phyloP scores from a whole-genome alignment of 2,329 filamentous ascomycete genomes.

The Penicillium digitatum region DNA sequence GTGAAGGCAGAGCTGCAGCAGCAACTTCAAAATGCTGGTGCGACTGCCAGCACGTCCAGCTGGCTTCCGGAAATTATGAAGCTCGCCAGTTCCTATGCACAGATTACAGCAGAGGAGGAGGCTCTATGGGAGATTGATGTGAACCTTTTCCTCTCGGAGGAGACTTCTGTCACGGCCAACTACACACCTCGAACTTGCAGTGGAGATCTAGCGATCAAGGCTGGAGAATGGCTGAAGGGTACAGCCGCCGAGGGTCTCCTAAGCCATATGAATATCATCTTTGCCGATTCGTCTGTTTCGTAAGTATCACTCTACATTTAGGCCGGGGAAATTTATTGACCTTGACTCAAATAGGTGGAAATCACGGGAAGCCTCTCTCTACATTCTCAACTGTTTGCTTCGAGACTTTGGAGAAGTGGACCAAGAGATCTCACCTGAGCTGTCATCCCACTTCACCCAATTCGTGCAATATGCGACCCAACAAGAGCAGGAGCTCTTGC shows the following conservation, averaged over 20 bases:
- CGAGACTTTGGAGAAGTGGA: slow-evolving; percentile 77
- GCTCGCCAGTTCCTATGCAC: slow-evolving; percentile 77
- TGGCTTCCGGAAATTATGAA: slow-evolving; percentile 90
- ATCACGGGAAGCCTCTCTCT: slow-evolving; percentile 75
- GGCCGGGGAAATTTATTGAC: slow-evolving; percentile 3
- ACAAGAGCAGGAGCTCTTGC: slow-evolving; percentile 68
- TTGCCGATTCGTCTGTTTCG: slow-evolving; percentile 48
- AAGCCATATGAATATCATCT: slow-evolving; percentile 69
- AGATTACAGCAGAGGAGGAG: slow-evolving; percentile 89
- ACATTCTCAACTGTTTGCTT: slow-evolving; percentile 77
- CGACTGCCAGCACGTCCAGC: slow-evolving; percentile 59
- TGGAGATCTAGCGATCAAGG: slow-evolving; percentile 85
- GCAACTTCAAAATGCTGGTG: slow-evolving; percentile 62
- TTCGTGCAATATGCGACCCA: slow-evolving; percentile 75
- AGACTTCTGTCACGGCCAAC: slow-evolving; percentile 90
- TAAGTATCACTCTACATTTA: slow-evolving; percentile 20
- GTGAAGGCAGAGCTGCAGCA: slow-evolving; percentile 85
- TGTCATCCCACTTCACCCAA: slow-evolving; percentile 71
- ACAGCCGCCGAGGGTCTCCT: slow-evolving; percentile 75
- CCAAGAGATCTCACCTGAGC: slow-evolving; percentile 64
- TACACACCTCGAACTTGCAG: slow-evolving; percentile 93
- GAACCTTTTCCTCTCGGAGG: slow-evolving; percentile 90
- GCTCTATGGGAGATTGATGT: slow-evolving; percentile 95
- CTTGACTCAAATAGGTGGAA: slow-evolving; percentile 51
- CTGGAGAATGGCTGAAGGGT: slow-evolving; percentile 81